A percentile compares a stretch with the other conserved stretches of the same genome.
These are phyloP conservation scores for Sindora glabra DNA, from an alignment of 306 rosid genomes.

Conservation along the genomic window DNA sequence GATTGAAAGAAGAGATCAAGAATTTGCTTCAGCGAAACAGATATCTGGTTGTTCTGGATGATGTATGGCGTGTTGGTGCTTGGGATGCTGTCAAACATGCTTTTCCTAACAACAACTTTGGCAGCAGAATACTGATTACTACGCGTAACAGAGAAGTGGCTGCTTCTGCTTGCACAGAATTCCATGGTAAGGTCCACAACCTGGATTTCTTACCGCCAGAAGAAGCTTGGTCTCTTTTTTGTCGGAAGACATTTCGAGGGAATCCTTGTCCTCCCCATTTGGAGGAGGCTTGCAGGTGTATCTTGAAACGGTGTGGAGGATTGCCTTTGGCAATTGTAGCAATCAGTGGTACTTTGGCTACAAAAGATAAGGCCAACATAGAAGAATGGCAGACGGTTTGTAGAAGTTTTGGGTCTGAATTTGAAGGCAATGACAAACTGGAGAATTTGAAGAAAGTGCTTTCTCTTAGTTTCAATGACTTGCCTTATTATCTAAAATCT, in stretches of 20 bases:
- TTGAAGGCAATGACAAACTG: conserved; percentile 28
- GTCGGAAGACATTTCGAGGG: conserved; percentile 42
- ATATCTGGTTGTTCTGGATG: conserved; percentile 47
- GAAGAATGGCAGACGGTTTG: conserved; percentile 38
- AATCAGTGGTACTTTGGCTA: conserved; percentile 39
- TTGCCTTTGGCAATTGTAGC: conserved; percentile 52
- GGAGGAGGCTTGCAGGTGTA: conserved; percentile 10
- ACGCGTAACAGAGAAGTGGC: conserved; percentile 43
- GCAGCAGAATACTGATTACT: conserved; percentile 46
- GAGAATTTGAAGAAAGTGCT: conserved; percentile 39
- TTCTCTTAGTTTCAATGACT: conserved; percentile 49
- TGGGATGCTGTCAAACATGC: conserved; percentile 44
- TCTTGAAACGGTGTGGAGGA: conserved; percentile 37
- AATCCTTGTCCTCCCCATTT: conserved; percentile 33
- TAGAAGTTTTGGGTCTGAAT: conserved; percentile 31
- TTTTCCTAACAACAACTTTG: conserved; percentile 27
- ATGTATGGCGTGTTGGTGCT: conserved; percentile 30
- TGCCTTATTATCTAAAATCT: conserved; percentile 57
- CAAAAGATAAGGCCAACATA: conserved; percentile 22
- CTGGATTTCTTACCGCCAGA: conserved; percentile 33
- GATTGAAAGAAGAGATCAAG: conserved; percentile 27
- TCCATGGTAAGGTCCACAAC: conserved; percentile 19
- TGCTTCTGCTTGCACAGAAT: conserved; percentile 18
- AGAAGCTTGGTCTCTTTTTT: conserved; percentile 43
- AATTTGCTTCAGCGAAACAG: conserved; percentile 28